Conservation (phyloP, 495 filamentous ascomycete genomes). For the Neurospora intermedia region DNA sequence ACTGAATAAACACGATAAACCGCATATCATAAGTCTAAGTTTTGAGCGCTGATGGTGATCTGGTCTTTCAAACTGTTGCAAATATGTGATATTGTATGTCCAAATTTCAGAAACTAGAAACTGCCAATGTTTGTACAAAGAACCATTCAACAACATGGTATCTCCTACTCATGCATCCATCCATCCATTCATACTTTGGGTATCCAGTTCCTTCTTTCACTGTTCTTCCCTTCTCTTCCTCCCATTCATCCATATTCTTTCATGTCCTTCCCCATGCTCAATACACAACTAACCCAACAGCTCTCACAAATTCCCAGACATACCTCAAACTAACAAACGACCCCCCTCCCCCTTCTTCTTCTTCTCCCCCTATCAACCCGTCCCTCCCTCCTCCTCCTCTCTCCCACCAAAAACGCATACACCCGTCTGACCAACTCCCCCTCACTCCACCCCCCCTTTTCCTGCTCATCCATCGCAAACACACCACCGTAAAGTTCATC, state of each 20-base stretch:
- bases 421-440: conserved; percentile 34
- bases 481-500: not conserved
- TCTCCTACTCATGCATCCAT: not conserved
- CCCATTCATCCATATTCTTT: not conserved
- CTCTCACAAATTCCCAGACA: not conserved
- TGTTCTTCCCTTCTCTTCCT: not conserved
- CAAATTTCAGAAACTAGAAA: not conserved
- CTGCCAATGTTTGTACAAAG: not conserved
- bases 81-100: not conserved
- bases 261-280: not conserved
- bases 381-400: conserved; percentile 26
- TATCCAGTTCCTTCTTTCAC: not conserved
- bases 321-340: not conserved
- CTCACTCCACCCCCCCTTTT: conserved; percentile 30
- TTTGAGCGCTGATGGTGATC: too few species aligned
- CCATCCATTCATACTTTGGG: not conserved
- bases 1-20: not conserved
- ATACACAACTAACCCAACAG: not conserved
- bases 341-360: not conserved
- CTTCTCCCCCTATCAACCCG: conserved; percentile 9
- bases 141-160: not conserved
- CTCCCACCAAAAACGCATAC: conserved; percentile 39
- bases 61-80: not conserved
- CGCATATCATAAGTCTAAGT: not conserved
- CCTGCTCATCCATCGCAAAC: not conserved